These are phyloP conservation scores for Fusarium heterosporum DNA, from an alignment of 2,329 filamentous ascomycete genomes.

Conservation along the genomic window DNA sequence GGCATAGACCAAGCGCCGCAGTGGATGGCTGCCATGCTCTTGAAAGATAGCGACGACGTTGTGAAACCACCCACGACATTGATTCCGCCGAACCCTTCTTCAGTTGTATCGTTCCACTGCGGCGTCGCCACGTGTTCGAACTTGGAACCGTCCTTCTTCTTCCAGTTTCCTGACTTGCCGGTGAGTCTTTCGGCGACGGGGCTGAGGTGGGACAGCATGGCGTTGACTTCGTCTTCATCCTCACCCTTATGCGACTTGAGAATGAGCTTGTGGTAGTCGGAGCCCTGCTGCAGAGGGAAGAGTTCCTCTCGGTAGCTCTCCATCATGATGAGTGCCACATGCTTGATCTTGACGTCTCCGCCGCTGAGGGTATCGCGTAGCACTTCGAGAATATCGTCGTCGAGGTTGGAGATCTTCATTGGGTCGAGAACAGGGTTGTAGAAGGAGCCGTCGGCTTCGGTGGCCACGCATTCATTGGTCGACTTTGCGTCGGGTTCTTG, in stretches of 20 bases:
- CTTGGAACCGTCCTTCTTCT: slow-evolving; percentile 42
- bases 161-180: slow-evolving; percentile 40
- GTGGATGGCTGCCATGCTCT: slow-evolving; percentile 57
- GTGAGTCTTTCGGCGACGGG: slow-evolving; percentile 40
- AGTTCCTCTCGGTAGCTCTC: slow-evolving; percentile 60
- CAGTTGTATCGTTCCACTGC: slow-evolving; percentile 43
- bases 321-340: slow-evolving; percentile 59
- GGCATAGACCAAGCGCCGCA: slow-evolving; percentile 57
- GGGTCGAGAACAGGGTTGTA: slow-evolving; percentile 56
- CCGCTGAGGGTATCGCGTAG: slow-evolving; percentile 44
- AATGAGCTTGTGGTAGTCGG: slow-evolving; percentile 53
- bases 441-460: slow-evolving; percentile 41
- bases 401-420: slow-evolving; percentile 56
- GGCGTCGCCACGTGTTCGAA: slow-evolving; percentile 45
- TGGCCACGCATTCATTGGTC: slow-evolving; percentile 5
- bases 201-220: slow-evolving; percentile 39
- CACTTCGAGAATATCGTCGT: slow-evolving; percentile 48
- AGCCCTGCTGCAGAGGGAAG: slow-evolving; percentile 58
- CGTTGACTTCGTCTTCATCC: slow-evolving; percentile 42
- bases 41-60: slow-evolving; percentile 57
- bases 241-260: slow-evolving; percentile 48
- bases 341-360: slow-evolving; percentile 55
- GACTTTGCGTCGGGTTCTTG: slow-evolving; percentile 7
- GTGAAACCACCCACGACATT: slow-evolving; percentile 57
- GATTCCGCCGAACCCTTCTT: slow-evolving; percentile 53